A percentile compares a stretch with the other conserved stretches of the same genome.
Conservation (phyloP, 1,284 basidiomycete species). For the Cutaneotrichosporon arboriforme region DNA sequence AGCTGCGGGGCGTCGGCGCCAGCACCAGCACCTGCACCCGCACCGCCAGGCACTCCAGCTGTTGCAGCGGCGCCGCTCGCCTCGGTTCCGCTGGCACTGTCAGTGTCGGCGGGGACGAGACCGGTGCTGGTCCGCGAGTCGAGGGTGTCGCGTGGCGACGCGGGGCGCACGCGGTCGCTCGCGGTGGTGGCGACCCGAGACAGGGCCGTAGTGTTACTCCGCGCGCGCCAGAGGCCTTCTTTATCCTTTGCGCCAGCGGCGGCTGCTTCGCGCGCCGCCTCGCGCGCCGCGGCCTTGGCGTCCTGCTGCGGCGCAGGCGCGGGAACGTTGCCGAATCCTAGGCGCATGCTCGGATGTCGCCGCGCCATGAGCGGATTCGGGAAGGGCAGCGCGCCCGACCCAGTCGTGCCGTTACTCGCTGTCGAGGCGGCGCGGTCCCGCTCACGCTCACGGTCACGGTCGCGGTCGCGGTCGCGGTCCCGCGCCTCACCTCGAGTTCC, state of each 20-base stretch:
- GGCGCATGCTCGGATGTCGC: conserved; percentile 40
- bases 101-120: too few species aligned
- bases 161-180: conserved; percentile 1
- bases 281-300: not conserved
- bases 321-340: conserved; percentile 22
- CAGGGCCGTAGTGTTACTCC: conserved; percentile 2
- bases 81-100: too few species aligned
- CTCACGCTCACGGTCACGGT: not conserved
- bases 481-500: not conserved
- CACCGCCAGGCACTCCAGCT: too few species aligned
- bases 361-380: conserved; percentile 35
- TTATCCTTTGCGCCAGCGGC: too few species aligned
- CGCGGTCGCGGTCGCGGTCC: too few species aligned
- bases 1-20: not conserved
- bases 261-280: too few species aligned
- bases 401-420: conserved; percentile 5
- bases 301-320: not conserved
- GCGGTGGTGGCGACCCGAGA: conserved; percentile 1
- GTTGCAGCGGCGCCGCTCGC: too few species aligned
- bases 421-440: conserved; percentile 9
- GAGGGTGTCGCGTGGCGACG: not conserved
- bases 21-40: too few species aligned
- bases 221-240: conserved; percentile 1
- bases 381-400: conserved; percentile 27
- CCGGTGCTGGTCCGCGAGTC: not conserved